A percentile compares a stretch with the other conserved stretches of the same genome.
These are phyloP conservation scores for Chondrostereum purpureum DNA, from an alignment of 1,284 basidiomycete genomes.

Conservation along the genomic window DNA sequence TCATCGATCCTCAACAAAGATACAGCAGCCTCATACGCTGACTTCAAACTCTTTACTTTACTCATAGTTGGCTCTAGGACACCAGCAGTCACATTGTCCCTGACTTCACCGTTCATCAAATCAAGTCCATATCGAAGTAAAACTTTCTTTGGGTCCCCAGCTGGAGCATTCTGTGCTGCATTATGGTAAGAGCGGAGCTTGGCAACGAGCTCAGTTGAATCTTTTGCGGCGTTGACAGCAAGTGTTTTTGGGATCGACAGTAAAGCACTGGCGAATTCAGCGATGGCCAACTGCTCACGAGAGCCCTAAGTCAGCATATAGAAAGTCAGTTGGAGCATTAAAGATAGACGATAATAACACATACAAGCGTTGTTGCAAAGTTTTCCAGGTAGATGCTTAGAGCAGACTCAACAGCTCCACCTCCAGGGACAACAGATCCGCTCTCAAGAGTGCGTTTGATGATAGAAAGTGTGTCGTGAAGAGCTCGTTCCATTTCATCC, in stretches of 20 bases:
- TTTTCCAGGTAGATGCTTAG: slow-evolving; percentile 98
- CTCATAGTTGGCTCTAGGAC: slow-evolving; percentile 95
- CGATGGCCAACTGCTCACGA: slow-evolving; percentile 96
- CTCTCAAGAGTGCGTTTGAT: slow-evolving; percentile 98
- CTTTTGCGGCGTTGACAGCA: slow-evolving; percentile 97
- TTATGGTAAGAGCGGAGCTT: slow-evolving; percentile 98
- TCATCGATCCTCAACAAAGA: slow-evolving; percentile 95
- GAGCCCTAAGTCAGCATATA: slow-evolving; percentile 62
- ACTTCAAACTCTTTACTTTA: slow-evolving; percentile 96
- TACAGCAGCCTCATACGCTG: slow-evolving; percentile 94
- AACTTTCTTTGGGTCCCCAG: slow-evolving; percentile 92
- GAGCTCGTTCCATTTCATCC: slow-evolving; percentile 97
- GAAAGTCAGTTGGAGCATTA: background rate
- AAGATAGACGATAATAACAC: slow-evolving; percentile 24
- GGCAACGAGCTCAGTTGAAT: slow-evolving; percentile 95
- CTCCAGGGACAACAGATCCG: slow-evolving; percentile 93
- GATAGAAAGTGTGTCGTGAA: slow-evolving; percentile 93
- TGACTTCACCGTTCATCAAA: slow-evolving; percentile 87
- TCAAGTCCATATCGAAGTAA: slow-evolving; percentile 94
- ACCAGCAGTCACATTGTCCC: slow-evolving; percentile 92
- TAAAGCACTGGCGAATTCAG: slow-evolving; percentile 92
- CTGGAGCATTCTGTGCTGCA: slow-evolving; percentile 87
- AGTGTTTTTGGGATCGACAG: slow-evolving; percentile 96
- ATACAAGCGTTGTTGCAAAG: slow-evolving; percentile 93
- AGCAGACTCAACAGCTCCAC: slow-evolving; percentile 96